Conservation (phyloP, 2,329 filamentous ascomycete genomes). For the Epicoccum sorghinum region DNA sequence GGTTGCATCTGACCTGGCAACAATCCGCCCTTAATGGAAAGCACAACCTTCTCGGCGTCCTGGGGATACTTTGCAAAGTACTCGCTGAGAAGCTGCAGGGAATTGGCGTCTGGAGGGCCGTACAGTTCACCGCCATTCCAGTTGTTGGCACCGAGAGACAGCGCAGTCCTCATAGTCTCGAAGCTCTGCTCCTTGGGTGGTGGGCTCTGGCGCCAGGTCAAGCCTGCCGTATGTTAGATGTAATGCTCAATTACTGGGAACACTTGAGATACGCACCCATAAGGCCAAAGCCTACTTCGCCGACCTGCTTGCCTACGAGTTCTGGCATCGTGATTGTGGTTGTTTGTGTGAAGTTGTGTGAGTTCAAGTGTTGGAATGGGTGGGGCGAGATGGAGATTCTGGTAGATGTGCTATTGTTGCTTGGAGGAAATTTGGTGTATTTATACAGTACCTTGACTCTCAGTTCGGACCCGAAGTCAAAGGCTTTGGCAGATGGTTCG, state of each 20-base stretch:
- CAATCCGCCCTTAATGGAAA: conserved; percentile 58
- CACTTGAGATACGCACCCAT: conserved; percentile 46
- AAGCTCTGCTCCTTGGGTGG: conserved; percentile 48
- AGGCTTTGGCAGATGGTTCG: background rate
- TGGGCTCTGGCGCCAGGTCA: conserved; percentile 54
- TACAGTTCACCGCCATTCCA: conserved; percentile 61
- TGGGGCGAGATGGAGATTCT: conserved; percentile 2
- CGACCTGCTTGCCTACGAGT: conserved; percentile 47
- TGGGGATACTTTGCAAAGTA: conserved; percentile 60
- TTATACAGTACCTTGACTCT: background rate
- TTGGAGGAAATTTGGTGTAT: background rate
- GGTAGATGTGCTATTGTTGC: background rate
- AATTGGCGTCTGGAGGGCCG: conserved; percentile 54
- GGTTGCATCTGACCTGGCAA: conserved; percentile 42
- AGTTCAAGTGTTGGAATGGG: background rate
- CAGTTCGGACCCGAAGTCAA: conserved; percentile 2
- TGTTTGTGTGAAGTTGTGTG: background rate
- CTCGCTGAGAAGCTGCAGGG: conserved; percentile 55
- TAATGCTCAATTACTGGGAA: background rate
- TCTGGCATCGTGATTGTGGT: conserved; percentile 36
- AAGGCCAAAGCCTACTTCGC: conserved; percentile 54
- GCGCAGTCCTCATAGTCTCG: conserved; percentile 53
- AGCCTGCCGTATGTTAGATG: conserved; percentile 39
- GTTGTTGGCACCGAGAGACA: conserved; percentile 52
- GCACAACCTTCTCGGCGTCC: conserved; percentile 57